A percentile compares a stretch with the other conserved stretches of the same genome.
These are phyloP conservation scores for Tylopilus cervinicoccineus DNA, from an alignment of 768 basidiomycete species.

Conservation along the genomic window DNA sequence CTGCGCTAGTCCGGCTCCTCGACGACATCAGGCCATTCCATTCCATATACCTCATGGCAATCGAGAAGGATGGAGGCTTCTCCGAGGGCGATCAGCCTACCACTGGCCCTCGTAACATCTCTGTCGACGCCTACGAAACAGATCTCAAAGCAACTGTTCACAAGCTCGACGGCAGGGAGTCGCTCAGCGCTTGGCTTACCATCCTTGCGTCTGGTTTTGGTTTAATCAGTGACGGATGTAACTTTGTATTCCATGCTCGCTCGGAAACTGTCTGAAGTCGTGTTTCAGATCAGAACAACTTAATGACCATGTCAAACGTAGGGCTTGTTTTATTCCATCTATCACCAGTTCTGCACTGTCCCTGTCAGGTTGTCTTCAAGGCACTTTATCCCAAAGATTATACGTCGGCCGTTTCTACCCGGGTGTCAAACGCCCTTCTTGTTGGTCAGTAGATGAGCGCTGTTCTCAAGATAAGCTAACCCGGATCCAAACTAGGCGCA, in stretches of 20 bases:
- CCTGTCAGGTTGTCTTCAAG: slow-evolving; percentile 57
- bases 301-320: slow-evolving; percentile 69
- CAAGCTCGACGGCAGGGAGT: slow-evolving; percentile 35
- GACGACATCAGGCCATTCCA: background rate
- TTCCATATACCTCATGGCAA: slow-evolving; percentile 17
- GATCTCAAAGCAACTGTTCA: slow-evolving; percentile 22
- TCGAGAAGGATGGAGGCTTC: slow-evolving; percentile 13
- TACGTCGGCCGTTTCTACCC: slow-evolving; percentile 57
- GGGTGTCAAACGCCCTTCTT: slow-evolving; percentile 66
- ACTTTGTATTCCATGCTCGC: slow-evolving; percentile 11
- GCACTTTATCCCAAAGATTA: slow-evolving; percentile 60
- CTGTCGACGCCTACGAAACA: slow-evolving; percentile 22
- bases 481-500: slow-evolving; percentile 39
- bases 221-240: slow-evolving; percentile 61
- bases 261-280: slow-evolving; percentile 4
- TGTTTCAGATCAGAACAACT: slow-evolving; percentile 58
- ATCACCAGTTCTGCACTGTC: slow-evolving; percentile 7
- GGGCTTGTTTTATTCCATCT: slow-evolving; percentile 6
- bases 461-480: slow-evolving; percentile 1
- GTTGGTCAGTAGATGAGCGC: slow-evolving; percentile 43
- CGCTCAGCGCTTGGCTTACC: slow-evolving; percentile 56
- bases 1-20: background rate
- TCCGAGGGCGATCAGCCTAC: slow-evolving; percentile 7
- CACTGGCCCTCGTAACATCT: slow-evolving; percentile 12
- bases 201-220: slow-evolving; percentile 64